A percentile compares a stretch with the other conserved stretches of the same genome.
Evolutionary conservation across 176 grass and related monocot species (phyloP).

Genomic region (Oryza punctata): DNA sequence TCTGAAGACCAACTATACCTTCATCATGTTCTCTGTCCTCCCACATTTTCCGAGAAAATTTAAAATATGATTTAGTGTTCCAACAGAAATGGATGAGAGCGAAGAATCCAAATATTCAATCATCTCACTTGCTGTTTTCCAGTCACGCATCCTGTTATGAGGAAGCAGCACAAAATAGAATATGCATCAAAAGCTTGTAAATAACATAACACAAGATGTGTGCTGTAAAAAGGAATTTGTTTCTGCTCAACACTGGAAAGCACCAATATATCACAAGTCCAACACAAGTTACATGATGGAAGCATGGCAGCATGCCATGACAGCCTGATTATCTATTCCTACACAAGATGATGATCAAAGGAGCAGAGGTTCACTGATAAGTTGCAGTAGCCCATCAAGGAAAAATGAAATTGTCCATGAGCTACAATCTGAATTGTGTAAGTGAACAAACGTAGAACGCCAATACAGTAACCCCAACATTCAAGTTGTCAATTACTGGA

Average conservation of each 20-base stretch:
- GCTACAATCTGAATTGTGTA: background rate
- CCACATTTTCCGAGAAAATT: slow-evolving; percentile 93
- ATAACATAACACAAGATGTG: background rate
- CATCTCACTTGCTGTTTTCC: slow-evolving; percentile 73
- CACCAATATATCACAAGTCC: background rate
- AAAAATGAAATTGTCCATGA: background rate
- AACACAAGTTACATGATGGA: background rate
- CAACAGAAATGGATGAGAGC: slow-evolving; percentile 68
- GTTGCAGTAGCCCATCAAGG: slow-evolving; percentile 1
- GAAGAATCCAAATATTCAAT: slow-evolving; percentile 79
- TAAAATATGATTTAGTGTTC: slow-evolving; percentile 83
- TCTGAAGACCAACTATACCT: slow-evolving; percentile 50
- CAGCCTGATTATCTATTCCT: background rate
- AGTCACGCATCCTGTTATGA: slow-evolving; percentile 69
- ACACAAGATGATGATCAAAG: slow-evolving; percentile 4
- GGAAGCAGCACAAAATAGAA: slow-evolving; percentile 35
- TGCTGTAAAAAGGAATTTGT: slow-evolving; percentile 3
- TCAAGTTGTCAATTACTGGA: background rate
- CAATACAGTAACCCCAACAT: background rate
- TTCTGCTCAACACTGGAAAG: background rate
- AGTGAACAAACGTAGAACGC: background rate
- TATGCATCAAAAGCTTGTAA: slow-evolving; percentile 12
- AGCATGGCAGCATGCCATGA: slow-evolving; percentile 4
- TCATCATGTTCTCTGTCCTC: slow-evolving; percentile 91
- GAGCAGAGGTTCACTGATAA: background rate